Evolutionary conservation across 805 yeast genomes (phyloP).

Genomic region (Candida argentea): DNA sequence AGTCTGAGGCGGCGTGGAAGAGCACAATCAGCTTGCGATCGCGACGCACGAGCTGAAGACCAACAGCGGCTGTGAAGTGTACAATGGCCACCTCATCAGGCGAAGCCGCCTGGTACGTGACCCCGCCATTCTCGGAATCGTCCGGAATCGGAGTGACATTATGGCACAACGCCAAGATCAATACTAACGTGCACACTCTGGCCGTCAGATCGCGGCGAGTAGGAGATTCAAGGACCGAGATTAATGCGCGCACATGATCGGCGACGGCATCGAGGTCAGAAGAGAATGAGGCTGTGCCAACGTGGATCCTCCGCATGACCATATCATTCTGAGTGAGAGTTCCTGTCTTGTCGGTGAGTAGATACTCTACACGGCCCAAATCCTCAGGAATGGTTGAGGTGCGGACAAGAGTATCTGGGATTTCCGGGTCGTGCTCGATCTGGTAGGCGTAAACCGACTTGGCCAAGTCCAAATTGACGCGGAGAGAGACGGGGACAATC

Average conservation of each 20-base stretch:
- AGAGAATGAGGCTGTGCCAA: constrained; percentile 88
- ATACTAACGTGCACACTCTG: constrained; percentile 69
- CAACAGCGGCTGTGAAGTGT: constrained; percentile 79
- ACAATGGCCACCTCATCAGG: constrained; percentile 99
- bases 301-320: constrained; percentile 88
- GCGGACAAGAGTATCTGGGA: constrained; percentile 84
- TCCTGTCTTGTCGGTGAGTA: constrained; percentile 92
- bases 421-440: constrained; percentile 76
- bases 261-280: constrained; percentile 86
- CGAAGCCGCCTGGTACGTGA: constrained; percentile 91
- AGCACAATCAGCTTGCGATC: constrained; percentile 71
- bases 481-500: constrained; percentile 88
- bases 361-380: constrained; percentile 87
- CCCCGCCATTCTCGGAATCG: constrained; percentile 44
- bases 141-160: constrained; percentile 87
- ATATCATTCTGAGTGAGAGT: constrained; percentile 96
- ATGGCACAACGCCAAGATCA: constrained; percentile 89
- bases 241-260: constrained; percentile 41
- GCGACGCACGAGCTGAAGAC: constrained; percentile 68
- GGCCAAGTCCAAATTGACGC: constrained; percentile 92
- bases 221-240: constrained; percentile 14
- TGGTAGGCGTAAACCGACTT: constrained; percentile 94
- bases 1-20: constrained; percentile 49
- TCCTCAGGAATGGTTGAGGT: constrained; percentile 98
- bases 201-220: constrained; percentile 53